Evolutionary conservation across 2,329 filamentous ascomycete genomes (phyloP).

Genomic region (Tolypocladium amazonense): DNA sequence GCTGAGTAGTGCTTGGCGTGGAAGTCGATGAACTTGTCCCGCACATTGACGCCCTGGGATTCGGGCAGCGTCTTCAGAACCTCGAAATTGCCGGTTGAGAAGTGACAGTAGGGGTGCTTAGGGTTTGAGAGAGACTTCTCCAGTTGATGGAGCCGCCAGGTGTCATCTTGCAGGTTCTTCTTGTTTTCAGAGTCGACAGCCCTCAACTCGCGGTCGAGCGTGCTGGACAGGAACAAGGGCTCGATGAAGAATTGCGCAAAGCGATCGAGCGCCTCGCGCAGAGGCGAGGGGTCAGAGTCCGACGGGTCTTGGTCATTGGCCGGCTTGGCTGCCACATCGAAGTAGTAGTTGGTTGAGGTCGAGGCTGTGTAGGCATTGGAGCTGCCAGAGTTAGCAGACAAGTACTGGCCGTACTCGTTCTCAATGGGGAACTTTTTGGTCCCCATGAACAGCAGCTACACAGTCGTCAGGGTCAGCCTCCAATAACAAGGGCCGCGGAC

Average conservation of each 20-base stretch:
- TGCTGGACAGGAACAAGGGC: constrained; percentile 75
- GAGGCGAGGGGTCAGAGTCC: constrained; percentile 43
- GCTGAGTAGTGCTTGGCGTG: constrained; percentile 84
- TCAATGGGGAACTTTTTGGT: constrained; percentile 95
- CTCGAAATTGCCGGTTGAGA: constrained; percentile 82
- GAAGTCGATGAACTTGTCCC: constrained; percentile 87
- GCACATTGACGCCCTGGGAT: constrained; percentile 68
- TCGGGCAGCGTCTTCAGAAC: constrained; percentile 77
- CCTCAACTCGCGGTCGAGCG: constrained; percentile 74
- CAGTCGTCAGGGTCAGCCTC: constrained; percentile 3
- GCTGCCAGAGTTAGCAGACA: constrained; percentile 78
- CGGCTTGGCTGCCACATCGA: constrained; percentile 80
- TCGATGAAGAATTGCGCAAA: constrained; percentile 92
- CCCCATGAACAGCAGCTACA: constrained; percentile 83
- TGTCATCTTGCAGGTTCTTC: constrained; percentile 89
- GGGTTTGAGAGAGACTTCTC: constrained; percentile 83
- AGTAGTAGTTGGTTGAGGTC: constrained; percentile 96
- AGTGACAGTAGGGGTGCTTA: constrained; percentile 80
- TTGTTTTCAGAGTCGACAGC: constrained; percentile 96
- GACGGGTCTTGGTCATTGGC: constrained; percentile 47
- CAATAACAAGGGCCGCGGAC: not conserved
- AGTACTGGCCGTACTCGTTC: constrained; percentile 91
- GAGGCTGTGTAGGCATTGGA: constrained; percentile 93
- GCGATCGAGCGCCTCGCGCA: constrained; percentile 77
- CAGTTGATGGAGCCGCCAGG: constrained; percentile 78